phyloP scores from a whole-genome alignment of 1,284 basidiomycete species.

The Clitocybe nebularis region DNA sequence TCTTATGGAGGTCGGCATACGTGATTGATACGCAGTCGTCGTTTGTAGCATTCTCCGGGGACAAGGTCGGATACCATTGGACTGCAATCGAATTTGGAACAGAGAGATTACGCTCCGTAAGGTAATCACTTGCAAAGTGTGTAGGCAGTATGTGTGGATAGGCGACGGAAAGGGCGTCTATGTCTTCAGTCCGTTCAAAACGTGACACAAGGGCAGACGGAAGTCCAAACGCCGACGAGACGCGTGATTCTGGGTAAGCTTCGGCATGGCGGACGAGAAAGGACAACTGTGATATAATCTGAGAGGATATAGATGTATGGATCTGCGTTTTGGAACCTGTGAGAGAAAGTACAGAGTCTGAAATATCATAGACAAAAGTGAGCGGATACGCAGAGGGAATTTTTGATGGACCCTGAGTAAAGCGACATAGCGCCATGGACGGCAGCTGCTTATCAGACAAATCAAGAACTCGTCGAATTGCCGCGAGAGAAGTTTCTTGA shows the following conservation, averaged over 20 bases:
- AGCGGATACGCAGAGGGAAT: slow-evolving; percentile 14
- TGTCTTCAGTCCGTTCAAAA: slow-evolving; percentile 26
- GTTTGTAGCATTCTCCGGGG: slow-evolving; percentile 18
- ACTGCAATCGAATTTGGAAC: slow-evolving; percentile 32
- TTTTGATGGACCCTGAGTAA: slow-evolving; percentile 10
- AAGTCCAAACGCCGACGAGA: slow-evolving; percentile 24
- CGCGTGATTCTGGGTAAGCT: slow-evolving; percentile 9
- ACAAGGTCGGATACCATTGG: slow-evolving; percentile 36
- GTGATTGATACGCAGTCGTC: slow-evolving; percentile 26
- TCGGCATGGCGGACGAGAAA: slow-evolving; percentile 16
- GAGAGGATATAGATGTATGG: slow-evolving; percentile 19
- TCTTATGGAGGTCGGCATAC: slow-evolving; percentile 35
- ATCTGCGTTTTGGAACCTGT: slow-evolving; percentile 13
- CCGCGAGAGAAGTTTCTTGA: slow-evolving; percentile 12
- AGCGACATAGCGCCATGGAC: slow-evolving; percentile 20
- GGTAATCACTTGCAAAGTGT: slow-evolving; percentile 35
- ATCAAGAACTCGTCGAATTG: slow-evolving; percentile 18
- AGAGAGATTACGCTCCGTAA: slow-evolving; percentile 27
- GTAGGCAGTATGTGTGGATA: slow-evolving; percentile 22
- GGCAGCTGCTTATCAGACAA: slow-evolving; percentile 22
- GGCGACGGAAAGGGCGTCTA: slow-evolving; percentile 21
- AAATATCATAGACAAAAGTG: slow-evolving; percentile 13
- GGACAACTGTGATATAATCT: slow-evolving; percentile 22
- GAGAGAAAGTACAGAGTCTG: slow-evolving; percentile 9
- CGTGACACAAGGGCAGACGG: slow-evolving; percentile 30